Conservation (phyloP, 1,284 basidiomycete genomes). For the Fomitopsis palustris region DNA sequence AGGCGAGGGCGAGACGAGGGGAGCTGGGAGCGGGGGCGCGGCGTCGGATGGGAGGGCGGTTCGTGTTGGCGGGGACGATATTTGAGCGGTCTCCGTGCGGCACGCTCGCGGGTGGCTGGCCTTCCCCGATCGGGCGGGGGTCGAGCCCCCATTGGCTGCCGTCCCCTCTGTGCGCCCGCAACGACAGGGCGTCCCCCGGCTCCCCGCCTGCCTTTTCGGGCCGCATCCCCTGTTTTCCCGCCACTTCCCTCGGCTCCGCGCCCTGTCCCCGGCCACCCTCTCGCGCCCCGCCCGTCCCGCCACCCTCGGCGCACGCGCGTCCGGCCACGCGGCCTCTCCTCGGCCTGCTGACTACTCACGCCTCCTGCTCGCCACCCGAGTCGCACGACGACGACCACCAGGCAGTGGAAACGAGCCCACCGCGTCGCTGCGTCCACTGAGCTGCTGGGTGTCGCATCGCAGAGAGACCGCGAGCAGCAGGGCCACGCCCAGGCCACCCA, state of each 20-base stretch:
- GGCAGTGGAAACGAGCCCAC: no score
- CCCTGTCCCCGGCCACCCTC: conserved; percentile 5
- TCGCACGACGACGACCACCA: no score
- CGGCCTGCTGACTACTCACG: no score
- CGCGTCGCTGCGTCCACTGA: no score
- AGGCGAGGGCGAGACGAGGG: not conserved
- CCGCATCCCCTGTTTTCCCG: conserved; percentile 15
- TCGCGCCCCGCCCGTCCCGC: conserved; percentile 2
- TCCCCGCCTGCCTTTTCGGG: conserved; percentile 13
- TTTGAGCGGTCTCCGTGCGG: conserved; percentile 17
- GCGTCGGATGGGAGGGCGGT: conserved; percentile 16
- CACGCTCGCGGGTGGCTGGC: conserved; percentile 15
- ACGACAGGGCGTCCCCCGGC: not conserved
- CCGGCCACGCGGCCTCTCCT: not conserved
- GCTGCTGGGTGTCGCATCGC: no score
- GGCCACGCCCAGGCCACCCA: not conserved
- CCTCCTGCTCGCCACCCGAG: no score
- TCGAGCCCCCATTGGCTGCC: conserved; percentile 5
- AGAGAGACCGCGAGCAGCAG: not conserved
- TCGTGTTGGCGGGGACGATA: conserved; percentile 21
- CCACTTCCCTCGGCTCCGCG: conserved; percentile 10
- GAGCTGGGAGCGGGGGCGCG: conserved; percentile 6
- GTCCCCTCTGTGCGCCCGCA: not conserved
- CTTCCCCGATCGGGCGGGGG: conserved; percentile 5
- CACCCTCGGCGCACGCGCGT: not conserved